Conservation (phyloP, 1,139 yeast species). For the Scheffersomyces cryptocercus region DNA sequence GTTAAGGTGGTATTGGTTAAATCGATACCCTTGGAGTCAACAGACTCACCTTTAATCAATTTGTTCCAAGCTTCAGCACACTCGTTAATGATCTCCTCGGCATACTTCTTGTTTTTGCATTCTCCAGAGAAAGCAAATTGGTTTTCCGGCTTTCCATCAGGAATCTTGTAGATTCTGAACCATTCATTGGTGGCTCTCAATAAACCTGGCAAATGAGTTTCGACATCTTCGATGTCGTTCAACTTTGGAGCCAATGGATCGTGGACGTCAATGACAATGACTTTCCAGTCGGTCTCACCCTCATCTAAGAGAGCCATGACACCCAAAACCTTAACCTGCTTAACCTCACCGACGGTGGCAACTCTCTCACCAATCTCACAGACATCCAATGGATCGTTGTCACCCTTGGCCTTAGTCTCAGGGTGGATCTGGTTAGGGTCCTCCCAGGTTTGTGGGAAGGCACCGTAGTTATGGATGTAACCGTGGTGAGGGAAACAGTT, state of each 20-base stretch:
- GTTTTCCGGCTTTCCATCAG: conserved; percentile 90
- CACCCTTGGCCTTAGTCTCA: conserved; percentile 62
- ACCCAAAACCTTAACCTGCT: conserved; percentile 87
- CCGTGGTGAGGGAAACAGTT: conserved; percentile 97
- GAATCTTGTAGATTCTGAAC: conserved; percentile 95
- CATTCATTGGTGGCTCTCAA: conserved; percentile 83
- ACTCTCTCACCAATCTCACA: conserved; percentile 84
- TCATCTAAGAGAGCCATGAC: conserved; percentile 93
- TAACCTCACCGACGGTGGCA: conserved; percentile 72
- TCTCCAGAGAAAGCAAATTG: conserved; percentile 84
- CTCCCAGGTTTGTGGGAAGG: conserved; percentile 99
- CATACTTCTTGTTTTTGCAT: conserved; percentile 68
- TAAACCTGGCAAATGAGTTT: conserved; percentile 79
- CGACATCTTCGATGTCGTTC: conserved; percentile 81
- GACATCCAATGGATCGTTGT: conserved; percentile 94
- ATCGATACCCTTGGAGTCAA: conserved; percentile 49
- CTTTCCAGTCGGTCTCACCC: conserved; percentile 98
- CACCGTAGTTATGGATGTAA: conserved; percentile 94
- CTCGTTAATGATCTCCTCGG: conserved; percentile 69
- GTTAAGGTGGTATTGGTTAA: conserved; percentile 67
- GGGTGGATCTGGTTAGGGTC: conserved; percentile 48
- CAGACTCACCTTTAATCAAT: conserved; percentile 57
- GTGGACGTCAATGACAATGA: conserved; percentile 77
- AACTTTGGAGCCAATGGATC: conserved; percentile 80
- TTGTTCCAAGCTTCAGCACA: conserved; percentile 80